Evolutionary conservation across 352 stramenopile genomes (phyloP), one percentile per base, ranked within the genome.

Genomic region (Pythium brachiatum): DNA sequence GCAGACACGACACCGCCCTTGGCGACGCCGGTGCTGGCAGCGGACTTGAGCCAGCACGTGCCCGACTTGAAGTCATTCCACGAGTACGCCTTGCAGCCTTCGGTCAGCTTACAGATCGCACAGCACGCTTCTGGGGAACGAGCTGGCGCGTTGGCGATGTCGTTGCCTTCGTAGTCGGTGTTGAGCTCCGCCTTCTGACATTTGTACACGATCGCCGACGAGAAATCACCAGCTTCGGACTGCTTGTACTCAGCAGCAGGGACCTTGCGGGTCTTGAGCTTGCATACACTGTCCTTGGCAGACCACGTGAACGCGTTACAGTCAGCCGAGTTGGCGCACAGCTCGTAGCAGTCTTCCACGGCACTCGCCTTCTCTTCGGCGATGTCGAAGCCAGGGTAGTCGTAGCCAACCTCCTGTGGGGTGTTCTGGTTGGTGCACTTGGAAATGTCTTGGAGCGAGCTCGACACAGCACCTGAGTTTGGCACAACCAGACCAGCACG

Each of bases 41-140:
- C 64, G 2, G 54, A 65, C 68, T 78, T 78, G 55, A 78, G 64
- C 71, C 71, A 78, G 60, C 71, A 78, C 34, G 68, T 78, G 61
- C 71, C 71, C 0, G 57, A 23, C 31, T 75, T 68, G 56, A 56
- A 78, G 44, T 66, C 57, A 34, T 20, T 72, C 71, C 71, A 78
- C 29, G 68, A 66, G 52, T 74, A 78, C 18, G 63, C 64, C 13
- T 38, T 50, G 51, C 71, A 78, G 21, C 64, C 68, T 8, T 64
- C 43, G 29, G 53, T 66, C 39, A 57, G 39, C 41, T 56, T 53
- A 59, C 73, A 81, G 44, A 72, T 64, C 51, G 57, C 58, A 60
- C 73, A 81, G 47, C 73, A 81, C 8, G 47, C 57, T 20, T 81
- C 70, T 7, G 69, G 51, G 7, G 63, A 72, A 12, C 46, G 44